Base-by-base conservation (phyloP, 257 asterid genomes). In the Primulina huaijiensis region DNA sequence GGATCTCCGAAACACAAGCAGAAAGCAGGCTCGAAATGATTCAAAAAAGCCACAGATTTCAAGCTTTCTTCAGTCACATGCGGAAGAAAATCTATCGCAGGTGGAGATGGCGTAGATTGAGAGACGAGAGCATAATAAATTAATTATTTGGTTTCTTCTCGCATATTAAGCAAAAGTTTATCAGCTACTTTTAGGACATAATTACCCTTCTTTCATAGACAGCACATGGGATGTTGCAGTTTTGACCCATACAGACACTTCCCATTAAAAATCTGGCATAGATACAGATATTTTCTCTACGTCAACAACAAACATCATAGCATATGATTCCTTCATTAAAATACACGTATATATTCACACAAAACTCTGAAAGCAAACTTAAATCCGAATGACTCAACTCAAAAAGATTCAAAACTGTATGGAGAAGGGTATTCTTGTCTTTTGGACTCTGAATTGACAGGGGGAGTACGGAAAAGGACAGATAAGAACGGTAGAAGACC, bases 391-490 rank as follows among this genome's bases (percentile, higher is more conserved):
- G 55, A 46, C 5, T 4, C 14, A 8, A 20, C 27, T 20, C 11
- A 5, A 14, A 17, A 40, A 40, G 52, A 40, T 59, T 59, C 33
- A n/a, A 14, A 27, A 12, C 21, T 2, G 4, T 19, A 11, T 60
- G 1, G 30, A 7, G 4, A 14, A 68, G 89, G 90, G 74, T 59
- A 76, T 12, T 69, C 1, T 43, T 27, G 86, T 63, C 17, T 4
- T 69, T 58, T 8, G 0, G 2, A 2, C 21, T 25, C 0, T 30
- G 71, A 0, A 12, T 19, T 69, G 78, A 79, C 62, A 50, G 3
- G 74, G 60, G 72, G 79, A 84, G 92, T 88, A 88, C 92, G 64
- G 62, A 1, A 0, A 43, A 0, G 72, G 52, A 46, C 5, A 55
- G 6, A 46, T 46, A 46, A 46, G 55, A 46, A 46, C 55, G 55